Evolutionary conservation across 768 basidiomycete genomes (phyloP), one percentile per base, ranked within the genome.

Genomic region (Boletus sensibilis): DNA sequence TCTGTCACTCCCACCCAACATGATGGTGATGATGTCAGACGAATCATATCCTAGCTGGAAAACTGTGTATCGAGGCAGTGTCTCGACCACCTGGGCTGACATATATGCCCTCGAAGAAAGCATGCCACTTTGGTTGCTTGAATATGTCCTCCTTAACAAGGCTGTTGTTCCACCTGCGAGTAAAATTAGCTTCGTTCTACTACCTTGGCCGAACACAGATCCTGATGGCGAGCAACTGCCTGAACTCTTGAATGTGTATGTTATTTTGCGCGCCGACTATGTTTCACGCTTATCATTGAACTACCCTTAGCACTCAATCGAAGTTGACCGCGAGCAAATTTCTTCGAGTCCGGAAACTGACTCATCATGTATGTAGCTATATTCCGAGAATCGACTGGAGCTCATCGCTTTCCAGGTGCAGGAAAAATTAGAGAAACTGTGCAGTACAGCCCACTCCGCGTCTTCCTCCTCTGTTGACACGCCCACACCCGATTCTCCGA

Each of bases 241-340:
- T 0, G 92, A 92, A 63, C 74, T 98, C 53, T 77, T 96, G 55
- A 92, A 92, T 67, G 85, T 86, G 94, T 96, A 65, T 67, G 91
- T 82, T 8, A 34, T 14, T 38, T 35, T 40, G 29, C 38, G 55
- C 21, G 4, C 10, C 29, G 21, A 5, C 5, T 34, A 21, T 48
- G 14, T 11, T 43, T 21, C 18, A 34, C 39, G 9, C 53, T 66
- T 35, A 47, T 48, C 40, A 33, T 23, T 31, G 20, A 42, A 49
- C 4, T 27, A 14, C 47, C n/a, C 35, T 18, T 18, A 90, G 85
- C 2, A 76, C 86, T 16, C 89, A 94, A 64, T 86, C 90, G 0
- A 92, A 94, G 61, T 76, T 99, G 20, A 96, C 93, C 1, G 94
- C 96, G 0, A 93, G 85, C 65, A 84, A 90, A 25, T 88, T 87